Conservation (phyloP, 345 rosid species). For the Salix brachista region DNA sequence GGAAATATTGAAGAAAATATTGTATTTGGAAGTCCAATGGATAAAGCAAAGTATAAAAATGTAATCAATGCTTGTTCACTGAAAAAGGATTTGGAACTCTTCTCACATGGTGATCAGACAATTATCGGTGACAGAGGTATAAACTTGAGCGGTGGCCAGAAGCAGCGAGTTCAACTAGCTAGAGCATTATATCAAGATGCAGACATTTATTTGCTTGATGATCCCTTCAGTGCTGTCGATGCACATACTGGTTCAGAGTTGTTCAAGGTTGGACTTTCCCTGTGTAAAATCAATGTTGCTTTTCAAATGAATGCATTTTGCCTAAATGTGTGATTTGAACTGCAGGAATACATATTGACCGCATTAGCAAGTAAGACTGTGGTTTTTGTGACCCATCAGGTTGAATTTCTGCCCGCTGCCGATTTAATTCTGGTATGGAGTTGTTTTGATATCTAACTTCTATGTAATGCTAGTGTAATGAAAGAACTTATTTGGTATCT, state of each 20-base stretch:
- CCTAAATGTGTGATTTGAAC: constrained; percentile 29
- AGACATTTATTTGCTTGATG: constrained; percentile 93
- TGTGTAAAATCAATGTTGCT: constrained; percentile 4
- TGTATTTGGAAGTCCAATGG: constrained; percentile 96
- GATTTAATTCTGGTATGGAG: constrained; percentile 85
- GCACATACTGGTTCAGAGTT: constrained; percentile 97
- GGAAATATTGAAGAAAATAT: constrained; percentile 99
- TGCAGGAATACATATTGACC: constrained; percentile 89
- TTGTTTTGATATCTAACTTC: constrained; percentile 18
- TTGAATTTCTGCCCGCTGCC: constrained; percentile 93
- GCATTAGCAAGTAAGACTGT: constrained; percentile 86
- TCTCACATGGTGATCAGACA: constrained; percentile 98
- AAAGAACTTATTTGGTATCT: not conserved
- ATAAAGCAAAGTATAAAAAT: constrained; percentile 81
- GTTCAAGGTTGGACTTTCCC: constrained; percentile 62
- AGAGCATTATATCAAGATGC: constrained; percentile 99
- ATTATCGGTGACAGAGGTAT: constrained; percentile 99
- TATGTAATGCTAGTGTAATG: constrained; percentile 4
- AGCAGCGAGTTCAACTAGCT: constrained; percentile 98
- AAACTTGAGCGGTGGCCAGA: constrained; percentile 98
- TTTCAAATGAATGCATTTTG: constrained; percentile 12
- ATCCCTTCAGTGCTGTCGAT: constrained; percentile 99
- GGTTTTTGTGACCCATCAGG: constrained; percentile 97
- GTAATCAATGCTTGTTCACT: constrained; percentile 92
- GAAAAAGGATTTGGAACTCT: constrained; percentile 91